Conservation (phyloP, 441 rosid genomes). For the Populus hybrid region DNA sequence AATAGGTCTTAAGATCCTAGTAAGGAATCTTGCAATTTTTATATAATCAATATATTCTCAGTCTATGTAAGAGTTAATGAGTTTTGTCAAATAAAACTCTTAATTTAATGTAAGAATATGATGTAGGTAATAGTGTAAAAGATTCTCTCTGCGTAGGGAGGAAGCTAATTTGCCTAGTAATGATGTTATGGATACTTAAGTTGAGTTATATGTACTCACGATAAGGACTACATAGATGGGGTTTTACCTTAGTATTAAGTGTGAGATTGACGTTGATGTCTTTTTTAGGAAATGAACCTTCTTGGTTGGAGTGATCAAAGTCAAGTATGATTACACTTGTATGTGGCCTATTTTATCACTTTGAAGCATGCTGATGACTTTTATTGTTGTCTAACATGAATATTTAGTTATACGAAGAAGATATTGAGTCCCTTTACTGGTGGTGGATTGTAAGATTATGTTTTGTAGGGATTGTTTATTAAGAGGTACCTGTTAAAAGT, state of each 20-base stretch:
- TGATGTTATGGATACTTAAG: background rate
- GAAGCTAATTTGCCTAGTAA: background rate
- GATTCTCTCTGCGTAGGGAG: fast-evolving
- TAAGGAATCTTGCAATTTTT: background rate
- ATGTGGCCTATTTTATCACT: too few species aligned
- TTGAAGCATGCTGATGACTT: background rate
- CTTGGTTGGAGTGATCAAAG: background rate
- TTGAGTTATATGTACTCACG: background rate
- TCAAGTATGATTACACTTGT: background rate
- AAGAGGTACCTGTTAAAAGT: background rate
- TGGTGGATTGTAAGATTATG: too few species aligned
- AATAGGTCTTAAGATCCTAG: background rate
- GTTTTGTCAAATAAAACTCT: background rate
- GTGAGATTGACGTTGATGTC: background rate
- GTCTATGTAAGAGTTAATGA: background rate
- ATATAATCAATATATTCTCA: too few species aligned
- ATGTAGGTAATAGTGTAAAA: too few species aligned
- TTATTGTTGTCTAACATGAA: background rate
- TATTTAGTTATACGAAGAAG: too few species aligned
- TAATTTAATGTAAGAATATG: background rate
- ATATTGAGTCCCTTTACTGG: too few species aligned
- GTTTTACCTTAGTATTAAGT: background rate
- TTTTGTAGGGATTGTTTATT: too few species aligned
- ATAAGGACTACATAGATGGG: background rate
- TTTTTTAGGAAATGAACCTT: too few species aligned